Percentiles rank a stretch among this genome's conserved stretches.
phyloP scores from a whole-genome alignment of 345 rosid species.

The Carallia brachiata region DNA sequence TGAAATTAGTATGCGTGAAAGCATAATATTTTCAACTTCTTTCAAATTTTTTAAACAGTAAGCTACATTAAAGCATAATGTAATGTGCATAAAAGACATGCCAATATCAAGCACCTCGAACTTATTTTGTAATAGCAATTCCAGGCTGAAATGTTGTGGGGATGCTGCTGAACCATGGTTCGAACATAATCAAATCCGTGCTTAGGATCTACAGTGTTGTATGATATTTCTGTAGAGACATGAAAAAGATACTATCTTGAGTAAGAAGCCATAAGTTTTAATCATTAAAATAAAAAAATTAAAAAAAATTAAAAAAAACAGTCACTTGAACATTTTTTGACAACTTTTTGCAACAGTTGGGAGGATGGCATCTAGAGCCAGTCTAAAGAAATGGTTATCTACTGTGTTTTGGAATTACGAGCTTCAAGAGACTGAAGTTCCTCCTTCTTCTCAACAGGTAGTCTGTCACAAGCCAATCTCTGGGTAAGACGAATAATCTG shows the following conservation, averaged over 20 bases:
- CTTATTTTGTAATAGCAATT: constrained; percentile 82
- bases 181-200: constrained; percentile 72
- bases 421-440: constrained; percentile 89
- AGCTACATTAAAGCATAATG: background rate
- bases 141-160: constrained; percentile 83
- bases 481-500: constrained; percentile 51
- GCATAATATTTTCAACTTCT: too few species aligned
- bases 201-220: constrained; percentile 73
- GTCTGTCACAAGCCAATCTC: constrained; percentile 33
- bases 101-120: constrained; percentile 49
- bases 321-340: background rate
- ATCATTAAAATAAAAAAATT: background rate
- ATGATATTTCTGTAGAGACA: constrained; percentile 63
- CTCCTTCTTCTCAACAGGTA: constrained; percentile 50
- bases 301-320: background rate
- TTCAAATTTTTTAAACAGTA: background rate
- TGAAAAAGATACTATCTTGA: constrained; percentile 12
- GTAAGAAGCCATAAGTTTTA: background rate
- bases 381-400: background rate
- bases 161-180: constrained; percentile 69
- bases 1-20: too few species aligned
- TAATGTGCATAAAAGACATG: background rate
- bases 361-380: background rate
- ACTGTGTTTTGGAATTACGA: constrained; percentile 43
- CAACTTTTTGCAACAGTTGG: background rate